Conservation (phyloP, 129 eudicot species). For the Flaveria bidentis region DNA sequence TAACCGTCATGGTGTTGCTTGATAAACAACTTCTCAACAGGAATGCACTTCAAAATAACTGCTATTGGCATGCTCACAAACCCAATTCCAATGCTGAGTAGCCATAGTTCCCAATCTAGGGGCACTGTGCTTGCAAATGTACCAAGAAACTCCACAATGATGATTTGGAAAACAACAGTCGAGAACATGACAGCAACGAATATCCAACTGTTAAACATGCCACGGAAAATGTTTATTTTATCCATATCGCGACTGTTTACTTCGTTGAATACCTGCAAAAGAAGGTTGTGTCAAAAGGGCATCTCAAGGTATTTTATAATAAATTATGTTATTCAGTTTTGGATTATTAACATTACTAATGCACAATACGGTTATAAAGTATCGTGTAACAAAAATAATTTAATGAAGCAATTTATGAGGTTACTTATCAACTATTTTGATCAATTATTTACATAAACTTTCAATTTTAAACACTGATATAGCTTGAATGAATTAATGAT, state of each 20-base stretch:
- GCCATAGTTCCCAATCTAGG: slow-evolving; percentile 71
- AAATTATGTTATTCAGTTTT: not conserved
- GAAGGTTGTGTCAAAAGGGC: not conserved
- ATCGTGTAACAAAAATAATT: not conserved
- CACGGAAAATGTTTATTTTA: slow-evolving; percentile 65
- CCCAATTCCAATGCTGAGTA: slow-evolving; percentile 60
- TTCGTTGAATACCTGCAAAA: slow-evolving; percentile 81
- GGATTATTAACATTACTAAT: not conserved
- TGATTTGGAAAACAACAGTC: slow-evolving; percentile 69
- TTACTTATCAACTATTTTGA: not conserved
- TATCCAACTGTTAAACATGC: slow-evolving; percentile 73
- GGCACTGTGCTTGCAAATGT: slow-evolving; percentile 93
- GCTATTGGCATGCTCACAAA: slow-evolving; percentile 69
- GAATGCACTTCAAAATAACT: slow-evolving; percentile 80
- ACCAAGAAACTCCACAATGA: slow-evolving; percentile 85
- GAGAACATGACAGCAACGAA: slow-evolving; percentile 61
- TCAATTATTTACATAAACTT: not conserved
- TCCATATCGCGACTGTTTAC: slow-evolving; percentile 91
- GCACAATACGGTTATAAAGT: not conserved
- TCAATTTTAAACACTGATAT: not conserved
- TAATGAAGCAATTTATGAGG: no score
- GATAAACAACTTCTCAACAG: slow-evolving; percentile 38
- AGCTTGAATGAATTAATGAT: not conserved
- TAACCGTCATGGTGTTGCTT: slow-evolving; percentile 60
- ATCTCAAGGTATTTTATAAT: not conserved